phyloP scores from a whole-genome alignment of 306 rosid species.

The Pterocarpus santalinus region DNA sequence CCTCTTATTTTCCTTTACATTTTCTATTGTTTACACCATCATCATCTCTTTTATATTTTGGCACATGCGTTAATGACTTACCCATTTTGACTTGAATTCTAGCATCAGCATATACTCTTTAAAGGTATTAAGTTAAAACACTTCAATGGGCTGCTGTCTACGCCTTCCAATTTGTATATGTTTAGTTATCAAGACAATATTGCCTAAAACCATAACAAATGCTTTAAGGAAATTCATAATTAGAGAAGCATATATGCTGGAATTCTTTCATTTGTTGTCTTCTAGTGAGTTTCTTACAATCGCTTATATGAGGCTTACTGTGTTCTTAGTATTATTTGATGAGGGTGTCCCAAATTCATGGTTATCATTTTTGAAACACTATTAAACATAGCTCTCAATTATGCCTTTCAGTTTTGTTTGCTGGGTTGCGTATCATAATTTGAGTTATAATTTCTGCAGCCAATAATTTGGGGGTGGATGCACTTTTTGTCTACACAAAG shows the following conservation, averaged over 20 bases:
- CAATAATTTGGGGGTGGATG: conserved; percentile 81
- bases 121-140: background rate
- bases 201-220: background rate
- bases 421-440: background rate
- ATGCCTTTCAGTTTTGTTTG: background rate
- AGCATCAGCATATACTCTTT: background rate
- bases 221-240: background rate
- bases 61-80: background rate
- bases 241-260: background rate
- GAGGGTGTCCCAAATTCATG: background rate
- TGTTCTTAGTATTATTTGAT: conserved; percentile 11
- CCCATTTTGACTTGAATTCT: conserved; percentile 15
- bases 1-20: conserved; percentile 59
- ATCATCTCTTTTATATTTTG: background rate
- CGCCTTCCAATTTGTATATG: background rate
- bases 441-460: conserved; percentile 61
- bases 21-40: background rate
- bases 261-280: background rate
- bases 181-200: background rate
- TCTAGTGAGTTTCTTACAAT: background rate
- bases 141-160: conserved; percentile 6
- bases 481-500: conserved; percentile 76
- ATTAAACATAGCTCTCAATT: background rate
- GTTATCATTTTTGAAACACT: conserved; percentile 5
- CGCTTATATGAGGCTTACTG: background rate